phyloP scores from a whole-genome alignment of 192 early-diverging fungal genomes.

The Mycoemilia scoparia region DNA sequence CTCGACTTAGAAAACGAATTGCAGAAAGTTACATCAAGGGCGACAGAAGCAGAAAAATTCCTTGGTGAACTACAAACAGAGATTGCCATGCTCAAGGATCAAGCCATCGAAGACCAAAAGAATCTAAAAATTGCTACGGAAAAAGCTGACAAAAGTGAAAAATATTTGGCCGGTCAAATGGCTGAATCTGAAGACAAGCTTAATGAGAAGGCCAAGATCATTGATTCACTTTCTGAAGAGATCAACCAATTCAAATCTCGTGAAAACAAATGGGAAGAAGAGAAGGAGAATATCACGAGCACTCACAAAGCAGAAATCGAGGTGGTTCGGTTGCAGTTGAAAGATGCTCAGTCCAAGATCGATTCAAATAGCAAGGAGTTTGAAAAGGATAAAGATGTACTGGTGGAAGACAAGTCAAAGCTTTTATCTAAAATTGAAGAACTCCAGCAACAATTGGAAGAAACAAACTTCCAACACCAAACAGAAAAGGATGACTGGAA shows the following conservation, averaged over 20 bases:
- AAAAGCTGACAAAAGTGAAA: neutral
- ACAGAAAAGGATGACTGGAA: too few relatives aligned
- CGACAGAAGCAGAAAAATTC: neutral
- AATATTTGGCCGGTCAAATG: neutral
- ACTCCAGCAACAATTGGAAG: too few relatives aligned
- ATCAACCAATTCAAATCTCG: neutral
- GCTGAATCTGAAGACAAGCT: conserved; percentile 1
- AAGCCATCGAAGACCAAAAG: neutral
- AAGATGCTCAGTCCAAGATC: conserved; percentile 3
- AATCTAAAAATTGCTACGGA: neutral
- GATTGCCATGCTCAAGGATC: neutral
- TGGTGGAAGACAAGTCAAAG: too few relatives aligned
- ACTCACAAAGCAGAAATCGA: neutral
- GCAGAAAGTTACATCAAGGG: neutral
- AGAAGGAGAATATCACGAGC: neutral
- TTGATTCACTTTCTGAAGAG: neutral
- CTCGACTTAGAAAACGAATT: conserved; percentile 19
- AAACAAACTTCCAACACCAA: too few relatives aligned
- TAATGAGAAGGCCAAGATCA: neutral
- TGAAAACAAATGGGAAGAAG: neutral
- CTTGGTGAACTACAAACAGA: neutral
- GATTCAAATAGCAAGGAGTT: conserved; percentile 12
- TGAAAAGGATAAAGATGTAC: too few relatives aligned
- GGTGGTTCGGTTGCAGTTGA: conserved; percentile 10
- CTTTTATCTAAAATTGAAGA: too few relatives aligned